Evolutionary conservation across 2,329 filamentous ascomycete genomes (phyloP).

Genomic region (Penicillium sp.): DNA sequence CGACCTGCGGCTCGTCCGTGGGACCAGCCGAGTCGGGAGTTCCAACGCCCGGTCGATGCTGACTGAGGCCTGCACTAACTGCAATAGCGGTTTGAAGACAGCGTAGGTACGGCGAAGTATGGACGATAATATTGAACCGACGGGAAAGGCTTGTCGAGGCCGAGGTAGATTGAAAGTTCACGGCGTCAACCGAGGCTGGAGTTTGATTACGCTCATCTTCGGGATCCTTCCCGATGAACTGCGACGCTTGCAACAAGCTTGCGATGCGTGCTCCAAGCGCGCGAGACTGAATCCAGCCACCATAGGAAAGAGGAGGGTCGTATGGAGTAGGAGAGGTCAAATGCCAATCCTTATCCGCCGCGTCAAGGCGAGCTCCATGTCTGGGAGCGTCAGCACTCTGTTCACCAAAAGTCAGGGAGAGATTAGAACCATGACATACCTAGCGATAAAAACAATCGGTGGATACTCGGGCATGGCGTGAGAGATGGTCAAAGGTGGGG

Average conservation of each 20-base stretch:
- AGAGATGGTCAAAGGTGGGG: not conserved
- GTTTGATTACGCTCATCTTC: conserved; percentile 2
- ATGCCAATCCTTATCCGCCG: conserved; percentile 92
- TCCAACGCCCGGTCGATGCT: conserved; percentile 29
- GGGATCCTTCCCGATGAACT: conserved; percentile 22
- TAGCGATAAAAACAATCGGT: conserved; percentile 40
- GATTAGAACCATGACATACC: conserved; percentile 29
- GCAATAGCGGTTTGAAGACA: conserved; percentile 89
- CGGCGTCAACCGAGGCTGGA: conserved; percentile 8
- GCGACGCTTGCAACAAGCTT: conserved; percentile 55
- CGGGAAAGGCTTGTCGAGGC: conserved; percentile 11
- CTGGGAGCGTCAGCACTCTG: conserved; percentile 50
- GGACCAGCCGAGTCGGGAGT: conserved; percentile 3
- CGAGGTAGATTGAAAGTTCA: conserved; percentile 7
- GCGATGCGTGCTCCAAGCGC: conserved; percentile 77
- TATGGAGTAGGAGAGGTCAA: conserved; percentile 88
- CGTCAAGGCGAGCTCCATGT: conserved; percentile 89
- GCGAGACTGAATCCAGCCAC: conserved; percentile 83
- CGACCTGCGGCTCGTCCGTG: not conserved
- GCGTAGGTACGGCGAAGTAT: conserved; percentile 87
- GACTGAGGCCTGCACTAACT: conserved; percentile 73
- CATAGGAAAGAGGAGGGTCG: conserved; percentile 90
- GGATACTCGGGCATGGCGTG: conserved; percentile 30
- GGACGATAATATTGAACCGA: conserved; percentile 65
- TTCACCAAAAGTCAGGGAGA: too few species aligned